These are phyloP conservation scores for Cutaneotrichosporon cutaneum DNA, from an alignment of 1,284 basidiomycete genomes.

Conservation along the genomic window DNA sequence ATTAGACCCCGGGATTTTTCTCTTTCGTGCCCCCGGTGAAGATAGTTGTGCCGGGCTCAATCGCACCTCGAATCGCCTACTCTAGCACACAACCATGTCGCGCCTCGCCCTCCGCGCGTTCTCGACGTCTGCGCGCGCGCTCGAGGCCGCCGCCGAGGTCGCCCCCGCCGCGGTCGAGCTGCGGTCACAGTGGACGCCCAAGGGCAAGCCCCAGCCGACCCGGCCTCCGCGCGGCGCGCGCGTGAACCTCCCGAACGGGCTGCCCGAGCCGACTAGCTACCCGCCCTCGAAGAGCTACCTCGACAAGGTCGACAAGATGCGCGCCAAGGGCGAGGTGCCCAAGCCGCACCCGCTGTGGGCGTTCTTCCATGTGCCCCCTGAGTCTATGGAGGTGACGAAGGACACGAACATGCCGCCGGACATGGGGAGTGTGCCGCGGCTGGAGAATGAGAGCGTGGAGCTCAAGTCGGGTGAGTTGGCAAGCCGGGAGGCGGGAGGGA, in stretches of 20 bases:
- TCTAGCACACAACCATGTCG: background rate
- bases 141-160: slow-evolving; percentile 12
- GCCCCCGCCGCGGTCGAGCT: slow-evolving; percentile 18
- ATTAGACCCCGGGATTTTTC: slow-evolving; percentile 2
- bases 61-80: background rate
- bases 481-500: background rate
- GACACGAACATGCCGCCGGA: slow-evolving; percentile 24
- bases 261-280: slow-evolving; percentile 41
- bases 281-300: slow-evolving; percentile 40
- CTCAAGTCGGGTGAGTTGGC: slow-evolving; percentile 40
- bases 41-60: background rate
- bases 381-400: slow-evolving; percentile 16
- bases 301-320: slow-evolving; percentile 25
- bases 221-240: slow-evolving; percentile 41
- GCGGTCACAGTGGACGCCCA: slow-evolving; percentile 28
- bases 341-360: slow-evolving; percentile 49
- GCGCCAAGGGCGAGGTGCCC: slow-evolving; percentile 14
- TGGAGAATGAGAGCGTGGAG: slow-evolving; percentile 29
- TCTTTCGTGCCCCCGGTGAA: slow-evolving; percentile 7
- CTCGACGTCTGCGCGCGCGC: slow-evolving; percentile 23
- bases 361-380: slow-evolving; percentile 47
- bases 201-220: slow-evolving; percentile 37
- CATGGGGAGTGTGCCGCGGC: slow-evolving; percentile 34
- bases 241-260: slow-evolving; percentile 39
- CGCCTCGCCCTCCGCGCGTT: slow-evolving; percentile 35